Percentiles rank a stretch among this genome's conserved stretches.
phyloP scores from a whole-genome alignment of 2,329 filamentous ascomycete genomes.

The Calcarisporium arbuscula region DNA sequence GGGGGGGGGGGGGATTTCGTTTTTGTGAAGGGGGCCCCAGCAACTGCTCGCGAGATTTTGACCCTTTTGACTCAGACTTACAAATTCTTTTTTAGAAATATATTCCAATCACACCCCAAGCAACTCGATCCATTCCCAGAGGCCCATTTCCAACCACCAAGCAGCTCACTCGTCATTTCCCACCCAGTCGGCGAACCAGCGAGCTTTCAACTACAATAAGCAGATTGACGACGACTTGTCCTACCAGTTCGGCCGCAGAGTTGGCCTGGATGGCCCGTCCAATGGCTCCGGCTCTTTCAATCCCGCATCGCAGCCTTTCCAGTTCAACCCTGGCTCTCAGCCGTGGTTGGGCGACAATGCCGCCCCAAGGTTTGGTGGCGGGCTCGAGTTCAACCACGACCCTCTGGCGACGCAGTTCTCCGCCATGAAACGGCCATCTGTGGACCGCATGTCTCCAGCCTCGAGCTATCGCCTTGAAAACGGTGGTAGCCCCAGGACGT shows the following conservation, averaged over 20 bases:
- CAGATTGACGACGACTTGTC: conserved; percentile 33
- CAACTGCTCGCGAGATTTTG: too few species aligned
- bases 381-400: conserved; percentile 27
- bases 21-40: too few species aligned
- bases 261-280: conserved; percentile 26
- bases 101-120: conserved; percentile 38
- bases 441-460: conserved; percentile 31
- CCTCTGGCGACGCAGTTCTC: conserved; percentile 18
- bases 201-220: conserved; percentile 29
- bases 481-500: conserved; percentile 17
- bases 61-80: too few species aligned
- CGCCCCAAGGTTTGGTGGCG: conserved; percentile 19
- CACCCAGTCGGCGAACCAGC: conserved; percentile 32
- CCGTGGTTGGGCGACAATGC: conserved; percentile 33
- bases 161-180: conserved; percentile 39
- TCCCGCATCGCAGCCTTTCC: conserved; percentile 31
- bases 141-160: conserved; percentile 36
- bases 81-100: too few species aligned
- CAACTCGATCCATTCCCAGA: conserved; percentile 41
- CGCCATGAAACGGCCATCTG: conserved; percentile 28
- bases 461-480: conserved; percentile 23
- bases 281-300: conserved; percentile 17
- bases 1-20: too few species aligned
- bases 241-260: conserved; percentile 23
- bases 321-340: conserved; percentile 41